A percentile compares a stretch with the other conserved stretches of the same genome.
These are phyloP conservation scores for Cercospora sp. DNA, from an alignment of 2,329 filamentous ascomycete species.

Conservation along the genomic window DNA sequence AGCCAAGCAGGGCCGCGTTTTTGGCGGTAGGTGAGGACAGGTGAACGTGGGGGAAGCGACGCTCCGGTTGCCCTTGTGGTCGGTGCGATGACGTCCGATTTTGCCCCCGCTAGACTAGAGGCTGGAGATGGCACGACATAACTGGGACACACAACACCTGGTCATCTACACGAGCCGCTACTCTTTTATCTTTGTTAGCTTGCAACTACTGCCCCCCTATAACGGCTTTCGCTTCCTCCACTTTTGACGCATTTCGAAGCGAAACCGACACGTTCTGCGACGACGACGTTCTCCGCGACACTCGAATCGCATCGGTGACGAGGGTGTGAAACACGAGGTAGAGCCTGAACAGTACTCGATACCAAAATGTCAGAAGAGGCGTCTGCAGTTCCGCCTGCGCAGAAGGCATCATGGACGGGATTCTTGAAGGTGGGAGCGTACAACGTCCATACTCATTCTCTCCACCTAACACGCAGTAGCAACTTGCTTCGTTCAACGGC, in stretches of 20 bases:
- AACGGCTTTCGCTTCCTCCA: not conserved
- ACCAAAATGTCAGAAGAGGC: conserved; percentile 41
- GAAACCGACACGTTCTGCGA: not conserved
- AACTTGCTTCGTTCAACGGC: conserved; percentile 57
- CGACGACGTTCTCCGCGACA: too few relatives aligned
- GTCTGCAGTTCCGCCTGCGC: conserved; percentile 48
- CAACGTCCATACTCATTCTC: not conserved
- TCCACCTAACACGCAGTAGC: conserved; percentile 40
- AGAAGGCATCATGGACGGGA: conserved; percentile 51
- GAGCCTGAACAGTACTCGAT: not conserved
- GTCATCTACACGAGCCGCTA: not conserved
- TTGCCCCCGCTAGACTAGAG: not conserved
- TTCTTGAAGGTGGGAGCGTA: conserved; percentile 50
- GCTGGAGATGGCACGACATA: not conserved
- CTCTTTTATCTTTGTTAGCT: not conserved
- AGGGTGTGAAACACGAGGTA: not conserved
- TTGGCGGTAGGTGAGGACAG: not conserved
- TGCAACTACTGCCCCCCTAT: not conserved
- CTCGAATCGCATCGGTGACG: not conserved
- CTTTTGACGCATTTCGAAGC: not conserved
- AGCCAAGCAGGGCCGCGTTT: not conserved
- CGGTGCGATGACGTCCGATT: not conserved
- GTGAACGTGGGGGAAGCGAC: not conserved
- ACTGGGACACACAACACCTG: not conserved
- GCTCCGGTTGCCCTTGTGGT: not conserved